A percentile compares a stretch with the other conserved stretches of the same genome.
phyloP scores from a whole-genome alignment of 2,329 filamentous ascomycete genomes.

The Trichoderma breve region DNA sequence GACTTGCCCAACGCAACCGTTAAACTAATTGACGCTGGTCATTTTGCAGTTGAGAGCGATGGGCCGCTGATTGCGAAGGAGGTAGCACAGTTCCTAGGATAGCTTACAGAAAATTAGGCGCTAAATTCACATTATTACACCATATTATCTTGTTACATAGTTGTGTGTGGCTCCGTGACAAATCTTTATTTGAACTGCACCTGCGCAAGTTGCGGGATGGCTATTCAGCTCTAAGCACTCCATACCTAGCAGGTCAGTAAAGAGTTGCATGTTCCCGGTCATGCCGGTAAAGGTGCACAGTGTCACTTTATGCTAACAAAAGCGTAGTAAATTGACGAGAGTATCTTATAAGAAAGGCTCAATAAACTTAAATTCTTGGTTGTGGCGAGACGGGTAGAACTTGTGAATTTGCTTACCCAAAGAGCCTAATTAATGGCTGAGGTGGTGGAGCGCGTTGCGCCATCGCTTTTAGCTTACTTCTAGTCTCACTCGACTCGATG shows the following conservation, averaged over 20 bases:
- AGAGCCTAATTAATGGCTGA: neutral
- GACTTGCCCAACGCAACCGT: neutral
- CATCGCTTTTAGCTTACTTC: neutral
- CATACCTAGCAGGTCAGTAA: neutral
- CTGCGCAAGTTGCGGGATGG: neutral
- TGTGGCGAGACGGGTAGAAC: neutral
- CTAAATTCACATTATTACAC: neutral
- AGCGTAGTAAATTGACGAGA: neutral
- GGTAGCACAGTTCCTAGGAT: neutral
- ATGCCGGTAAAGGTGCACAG: neutral
- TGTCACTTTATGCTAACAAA: neutral
- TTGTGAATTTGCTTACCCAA: neutral
- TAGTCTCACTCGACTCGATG: neutral
- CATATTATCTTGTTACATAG: no score
- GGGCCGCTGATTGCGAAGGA: neutral
- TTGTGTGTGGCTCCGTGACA: neutral
- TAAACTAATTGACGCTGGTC: slow-evolving; percentile 4
- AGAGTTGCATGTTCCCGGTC: neutral
- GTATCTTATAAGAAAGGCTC: neutral
- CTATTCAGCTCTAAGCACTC: neutral
- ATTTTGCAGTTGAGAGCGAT: slow-evolving; percentile 9
- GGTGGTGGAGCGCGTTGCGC: neutral
- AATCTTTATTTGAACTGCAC: neutral
- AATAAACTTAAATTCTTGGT: neutral
- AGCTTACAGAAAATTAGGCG: neutral